A percentile compares a stretch with the other conserved stretches of the same genome.
phyloP scores from a whole-genome alignment of 306 rosid species.

The Alnus rubra region DNA sequence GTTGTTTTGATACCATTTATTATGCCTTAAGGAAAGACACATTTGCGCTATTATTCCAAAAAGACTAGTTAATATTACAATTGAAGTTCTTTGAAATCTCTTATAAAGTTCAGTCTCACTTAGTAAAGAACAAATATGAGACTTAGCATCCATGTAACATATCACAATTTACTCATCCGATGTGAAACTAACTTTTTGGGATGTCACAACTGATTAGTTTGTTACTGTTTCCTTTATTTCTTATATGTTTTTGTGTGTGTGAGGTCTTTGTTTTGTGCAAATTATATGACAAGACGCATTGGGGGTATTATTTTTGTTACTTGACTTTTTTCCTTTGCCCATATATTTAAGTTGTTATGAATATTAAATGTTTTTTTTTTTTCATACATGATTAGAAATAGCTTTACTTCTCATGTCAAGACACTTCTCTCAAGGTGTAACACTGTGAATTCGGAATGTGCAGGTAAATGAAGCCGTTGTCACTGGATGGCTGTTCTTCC shows the following conservation, averaged over 20 bases:
- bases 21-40: no score
- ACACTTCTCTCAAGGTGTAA: conserved; percentile 8
- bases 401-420: neutral
- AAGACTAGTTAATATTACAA: no score
- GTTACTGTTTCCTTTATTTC: neutral
- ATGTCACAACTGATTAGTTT: neutral
- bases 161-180: no score
- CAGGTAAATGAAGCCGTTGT: conserved; percentile 98
- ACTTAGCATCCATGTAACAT: no score
- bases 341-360: neutral
- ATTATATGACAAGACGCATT: neutral
- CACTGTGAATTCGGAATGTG: conserved; percentile 25
- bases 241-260: neutral
- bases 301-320: neutral
- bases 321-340: neutral
- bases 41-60: no score
- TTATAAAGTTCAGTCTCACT: no score
- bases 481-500: conserved; percentile 95
- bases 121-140: no score
- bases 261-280: neutral
- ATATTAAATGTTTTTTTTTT: neutral
- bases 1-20: no score
- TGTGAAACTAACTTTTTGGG: no score
- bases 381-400: neutral
- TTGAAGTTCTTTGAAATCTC: no score